phyloP scores from a whole-genome alignment of 306 rosid genomes.

The Lathyrus aphaca region DNA sequence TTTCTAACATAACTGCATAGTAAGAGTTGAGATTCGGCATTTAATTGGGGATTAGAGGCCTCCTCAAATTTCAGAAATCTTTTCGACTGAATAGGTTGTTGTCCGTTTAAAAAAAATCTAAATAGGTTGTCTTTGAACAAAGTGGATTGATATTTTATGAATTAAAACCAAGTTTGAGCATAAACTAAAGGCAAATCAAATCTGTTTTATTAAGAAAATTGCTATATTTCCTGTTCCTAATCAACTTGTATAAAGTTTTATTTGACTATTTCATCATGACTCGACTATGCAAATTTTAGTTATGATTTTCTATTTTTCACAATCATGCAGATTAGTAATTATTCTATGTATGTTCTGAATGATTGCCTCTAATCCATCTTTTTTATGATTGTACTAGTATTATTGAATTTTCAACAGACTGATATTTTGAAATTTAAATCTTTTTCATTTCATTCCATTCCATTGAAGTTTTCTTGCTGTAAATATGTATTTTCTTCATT shows the following conservation, averaged over 20 bases:
- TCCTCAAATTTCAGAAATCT: not conserved
- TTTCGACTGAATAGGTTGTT: not conserved
- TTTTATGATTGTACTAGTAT: not conserved
- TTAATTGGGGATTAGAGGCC: not conserved
- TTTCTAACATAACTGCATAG: not conserved
- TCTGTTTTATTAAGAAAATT: not conserved
- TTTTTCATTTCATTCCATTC: not conserved
- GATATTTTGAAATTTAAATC: not conserved
- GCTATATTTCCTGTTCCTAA: not conserved
- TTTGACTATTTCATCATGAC: not conserved
- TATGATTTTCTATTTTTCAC: not conserved
- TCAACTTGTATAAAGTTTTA: not conserved
- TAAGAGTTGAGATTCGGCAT: not conserved
- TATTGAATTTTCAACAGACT: not conserved
- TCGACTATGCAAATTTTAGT: not conserved
- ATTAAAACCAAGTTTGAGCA: not conserved
- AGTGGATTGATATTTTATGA: not conserved
- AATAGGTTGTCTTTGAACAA: not conserved
- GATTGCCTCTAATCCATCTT: not conserved
- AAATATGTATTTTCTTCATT: constrained; percentile 1
- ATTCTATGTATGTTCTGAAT: not conserved
- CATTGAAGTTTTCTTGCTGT: not conserved
- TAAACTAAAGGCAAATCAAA: not conserved
- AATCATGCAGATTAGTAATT: not conserved
- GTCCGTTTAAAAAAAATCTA: not conserved